These are phyloP conservation scores for Elsinoe perseae DNA, from an alignment of 2,329 filamentous ascomycete species.

Conservation along the genomic window DNA sequence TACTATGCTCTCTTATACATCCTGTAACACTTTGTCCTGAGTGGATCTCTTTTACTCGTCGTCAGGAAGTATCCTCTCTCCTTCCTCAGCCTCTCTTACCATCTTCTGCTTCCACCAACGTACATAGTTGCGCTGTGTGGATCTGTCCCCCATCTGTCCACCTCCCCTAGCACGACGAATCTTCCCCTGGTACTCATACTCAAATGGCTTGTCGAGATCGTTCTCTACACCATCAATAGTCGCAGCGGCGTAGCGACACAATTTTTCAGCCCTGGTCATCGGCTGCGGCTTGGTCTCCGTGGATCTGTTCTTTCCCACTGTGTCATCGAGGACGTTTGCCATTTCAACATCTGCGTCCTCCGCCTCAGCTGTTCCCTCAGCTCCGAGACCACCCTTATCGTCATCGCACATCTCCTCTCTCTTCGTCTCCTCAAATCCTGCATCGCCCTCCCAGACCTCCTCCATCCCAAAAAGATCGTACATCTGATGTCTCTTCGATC, in stretches of 20 bases:
- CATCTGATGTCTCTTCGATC: background rate
- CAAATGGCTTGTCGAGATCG: background rate
- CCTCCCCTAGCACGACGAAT: background rate
- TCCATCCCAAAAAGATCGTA: background rate
- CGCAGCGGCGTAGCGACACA: background rate
- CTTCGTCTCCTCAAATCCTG: background rate
- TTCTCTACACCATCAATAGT: background rate
- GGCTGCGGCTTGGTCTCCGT: background rate
- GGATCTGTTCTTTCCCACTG: background rate
- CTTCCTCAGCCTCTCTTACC: background rate
- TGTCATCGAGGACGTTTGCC: background rate
- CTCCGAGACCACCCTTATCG: background rate
- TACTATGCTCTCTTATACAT: no score
- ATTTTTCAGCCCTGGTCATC: background rate
- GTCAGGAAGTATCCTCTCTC: background rate
- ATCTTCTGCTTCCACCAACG: background rate
- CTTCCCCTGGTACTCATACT: background rate
- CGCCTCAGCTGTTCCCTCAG: background rate
- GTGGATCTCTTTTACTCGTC: background rate
- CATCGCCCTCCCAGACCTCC: background rate
- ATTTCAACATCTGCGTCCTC: background rate
- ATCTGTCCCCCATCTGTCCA: constrained; percentile 1
- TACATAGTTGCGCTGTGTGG: background rate
- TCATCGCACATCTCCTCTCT: background rate
- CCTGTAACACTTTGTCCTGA: no score